Percentiles rank a stretch among this genome's conserved stretches.
phyloP scores from a whole-genome alignment of 148 eudicot species.

The Silene conica region DNA sequence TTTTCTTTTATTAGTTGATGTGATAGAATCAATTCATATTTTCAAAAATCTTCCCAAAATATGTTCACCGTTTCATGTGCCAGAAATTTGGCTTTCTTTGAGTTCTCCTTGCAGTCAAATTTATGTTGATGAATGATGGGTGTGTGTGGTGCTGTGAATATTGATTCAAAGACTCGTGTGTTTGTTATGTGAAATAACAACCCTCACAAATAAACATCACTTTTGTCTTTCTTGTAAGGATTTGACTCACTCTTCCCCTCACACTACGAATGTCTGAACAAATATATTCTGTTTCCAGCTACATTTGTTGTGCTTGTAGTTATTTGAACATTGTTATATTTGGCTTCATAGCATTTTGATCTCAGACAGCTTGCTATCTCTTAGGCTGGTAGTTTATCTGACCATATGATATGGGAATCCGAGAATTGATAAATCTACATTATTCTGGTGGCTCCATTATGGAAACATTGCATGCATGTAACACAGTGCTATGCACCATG shows the following conservation, averaged over 20 bases:
- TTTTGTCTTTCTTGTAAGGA: background rate
- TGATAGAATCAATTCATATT: background rate
- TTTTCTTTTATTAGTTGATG: background rate
- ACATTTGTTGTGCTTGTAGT: background rate
- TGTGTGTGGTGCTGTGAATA: background rate
- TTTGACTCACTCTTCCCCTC: background rate
- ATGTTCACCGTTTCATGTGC: too few species aligned
- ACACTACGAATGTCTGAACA: background rate
- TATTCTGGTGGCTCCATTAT: too few species aligned
- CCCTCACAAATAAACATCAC: background rate
- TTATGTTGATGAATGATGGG: background rate
- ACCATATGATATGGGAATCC: too few species aligned
- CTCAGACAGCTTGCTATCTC: too few species aligned
- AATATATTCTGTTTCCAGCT: background rate
- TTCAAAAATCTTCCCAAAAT: background rate
- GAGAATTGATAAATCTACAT: too few species aligned
- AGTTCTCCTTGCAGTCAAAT: conserved; percentile 4
- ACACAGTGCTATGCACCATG: background rate
- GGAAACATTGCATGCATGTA: background rate
- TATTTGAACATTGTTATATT: too few species aligned
- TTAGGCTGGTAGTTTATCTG: too few species aligned
- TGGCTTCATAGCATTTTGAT: too few species aligned
- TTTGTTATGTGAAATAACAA: background rate
- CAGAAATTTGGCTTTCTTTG: too few species aligned
- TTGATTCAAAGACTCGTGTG: too few species aligned